Evolutionary conservation across 148 eudicot species (phyloP).

Genomic region (Rhododendron mucronatum): DNA sequence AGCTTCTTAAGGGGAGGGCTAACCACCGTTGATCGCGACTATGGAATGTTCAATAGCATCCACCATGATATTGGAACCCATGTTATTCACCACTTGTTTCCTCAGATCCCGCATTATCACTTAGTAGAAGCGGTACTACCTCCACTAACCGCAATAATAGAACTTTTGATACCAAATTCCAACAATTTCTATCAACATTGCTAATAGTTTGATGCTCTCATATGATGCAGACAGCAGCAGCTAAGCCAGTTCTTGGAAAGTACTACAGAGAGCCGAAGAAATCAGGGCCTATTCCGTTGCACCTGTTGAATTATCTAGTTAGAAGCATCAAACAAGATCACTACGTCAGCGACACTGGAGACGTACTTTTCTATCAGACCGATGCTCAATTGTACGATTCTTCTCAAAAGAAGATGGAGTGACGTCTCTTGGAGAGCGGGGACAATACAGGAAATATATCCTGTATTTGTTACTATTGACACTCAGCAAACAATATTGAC

Average conservation of each 20-base stretch:
- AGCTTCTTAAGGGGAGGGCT: slow-evolving; percentile 53
- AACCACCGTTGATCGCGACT: slow-evolving; percentile 13
- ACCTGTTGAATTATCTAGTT: slow-evolving; percentile 27
- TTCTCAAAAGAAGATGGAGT: slow-evolving; percentile 20
- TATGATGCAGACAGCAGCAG: slow-evolving; percentile 40
- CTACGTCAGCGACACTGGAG: slow-evolving; percentile 46
- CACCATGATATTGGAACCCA: slow-evolving; percentile 21
- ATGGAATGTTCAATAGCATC: slow-evolving; percentile 17
- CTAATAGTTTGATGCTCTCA: slow-evolving; percentile 3
- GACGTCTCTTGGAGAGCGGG: slow-evolving; percentile 4
- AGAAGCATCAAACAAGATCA: slow-evolving; percentile 43
- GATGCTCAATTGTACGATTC: slow-evolving; percentile 19
- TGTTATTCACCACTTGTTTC: slow-evolving; percentile 31
- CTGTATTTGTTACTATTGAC: background rate
- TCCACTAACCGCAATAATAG: background rate
- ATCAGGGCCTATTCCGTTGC: slow-evolving; percentile 44
- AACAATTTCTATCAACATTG: background rate
- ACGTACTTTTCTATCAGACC: slow-evolving; percentile 46
- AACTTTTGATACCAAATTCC: background rate
- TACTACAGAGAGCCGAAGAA: slow-evolving; percentile 52
- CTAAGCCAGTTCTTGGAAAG: slow-evolving; percentile 41
- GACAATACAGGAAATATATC: background rate
- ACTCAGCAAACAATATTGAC: background rate
- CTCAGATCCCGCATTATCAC: slow-evolving; percentile 57
- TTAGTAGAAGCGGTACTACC: slow-evolving; percentile 40